Evolutionary conservation across 2,329 filamentous ascomycete genomes (phyloP).

Genomic region (Periconia sp.): DNA sequence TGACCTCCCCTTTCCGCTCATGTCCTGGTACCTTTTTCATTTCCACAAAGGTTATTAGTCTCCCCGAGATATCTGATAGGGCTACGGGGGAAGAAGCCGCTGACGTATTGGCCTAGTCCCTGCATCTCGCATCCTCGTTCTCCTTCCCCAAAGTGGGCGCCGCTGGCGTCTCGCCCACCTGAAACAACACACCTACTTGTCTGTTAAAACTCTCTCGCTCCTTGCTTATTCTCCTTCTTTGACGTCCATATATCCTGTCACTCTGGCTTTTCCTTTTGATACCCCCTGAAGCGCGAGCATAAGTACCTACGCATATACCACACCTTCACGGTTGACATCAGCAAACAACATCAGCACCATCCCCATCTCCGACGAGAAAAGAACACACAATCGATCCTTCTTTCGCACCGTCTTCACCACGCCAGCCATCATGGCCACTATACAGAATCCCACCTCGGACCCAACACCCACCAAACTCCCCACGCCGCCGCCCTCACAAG

Average conservation of each 20-base stretch:
- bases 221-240: background rate
- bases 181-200: no score
- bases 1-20: no score
- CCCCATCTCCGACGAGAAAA: background rate
- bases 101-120: no score
- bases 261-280: background rate
- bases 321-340: background rate
- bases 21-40: no score
- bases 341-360: background rate
- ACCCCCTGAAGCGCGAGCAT: background rate
- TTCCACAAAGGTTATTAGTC: no score
- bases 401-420: background rate
- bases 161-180: no score
- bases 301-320: background rate
- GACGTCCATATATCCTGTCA: background rate
- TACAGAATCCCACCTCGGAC: constrained; percentile 13
- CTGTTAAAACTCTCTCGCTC: no score
- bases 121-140: no score
- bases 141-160: no score
- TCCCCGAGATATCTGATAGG: no score
- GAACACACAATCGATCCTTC: background rate
- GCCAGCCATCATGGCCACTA: constrained; percentile 6
- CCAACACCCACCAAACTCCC: constrained; percentile 17
- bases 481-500: constrained; percentile 28
- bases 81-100: no score